Base-by-base conservation (phyloP, 257 asterid genomes). In the Solanum stenotomum region DNA sequence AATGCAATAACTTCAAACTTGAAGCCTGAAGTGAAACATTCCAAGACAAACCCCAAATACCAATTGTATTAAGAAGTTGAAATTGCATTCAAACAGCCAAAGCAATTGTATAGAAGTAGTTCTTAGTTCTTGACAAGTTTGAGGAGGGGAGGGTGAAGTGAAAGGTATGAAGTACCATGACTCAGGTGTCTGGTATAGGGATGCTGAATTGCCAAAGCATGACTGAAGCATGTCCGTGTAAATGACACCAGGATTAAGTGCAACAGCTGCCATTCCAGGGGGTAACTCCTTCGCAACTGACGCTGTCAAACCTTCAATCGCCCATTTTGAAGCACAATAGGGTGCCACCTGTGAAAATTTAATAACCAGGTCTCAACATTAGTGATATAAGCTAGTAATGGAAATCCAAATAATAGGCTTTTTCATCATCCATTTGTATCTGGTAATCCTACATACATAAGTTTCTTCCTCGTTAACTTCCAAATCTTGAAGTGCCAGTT, bases 261-360 rank as follows among this genome's bases (percentile, higher is more conserved):
- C 98, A 86, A 96, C 98, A 87, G 91, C 89, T 44, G 99, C 95
- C 81, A 95, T 42, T 87, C 97, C 99, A 86, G 94, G 90, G 87
- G 99, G 98, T 91, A 96, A 87, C 92, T 96, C 99, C 92, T 96
- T 96, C 9, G 98, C 98, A 59, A 92, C 95, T 33, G 99, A 92
- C 90, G 93, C 93, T 33, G 99, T 93, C 90, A 96, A 91, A 89
- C 99, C 99, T 87, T 96, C 98, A 61, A 95, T 91, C 44, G 99
- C 99, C 99, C 99, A 96, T 91, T 96, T 96, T 20, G 99, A 96
- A 89, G 99, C 98, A 90, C 99, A 96, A 90, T 96, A 96, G 20
- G 99, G 99, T 71, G 99, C 98, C 79, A 96, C 99, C 99, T 96
- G 89, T 88, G 37, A 89, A 89, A 86, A 87, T 87, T 65, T 46